Percentiles rank a stretch among this genome's conserved stretches.
Evolutionary conservation across 1,284 basidiomycete species (phyloP).

Genomic region (Grifola frondosa): DNA sequence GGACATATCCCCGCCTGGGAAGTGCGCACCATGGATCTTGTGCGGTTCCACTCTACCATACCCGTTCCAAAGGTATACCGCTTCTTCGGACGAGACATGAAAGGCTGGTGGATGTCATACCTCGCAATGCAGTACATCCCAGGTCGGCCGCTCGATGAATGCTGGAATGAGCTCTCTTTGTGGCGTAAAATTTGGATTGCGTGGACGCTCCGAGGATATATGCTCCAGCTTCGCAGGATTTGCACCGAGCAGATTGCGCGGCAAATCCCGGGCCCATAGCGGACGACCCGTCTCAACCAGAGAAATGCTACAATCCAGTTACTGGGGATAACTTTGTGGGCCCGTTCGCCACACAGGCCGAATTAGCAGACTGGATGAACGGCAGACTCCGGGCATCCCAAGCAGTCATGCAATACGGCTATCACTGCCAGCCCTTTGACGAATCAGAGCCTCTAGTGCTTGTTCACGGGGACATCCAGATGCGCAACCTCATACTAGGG

Average conservation of each 20-base stretch:
- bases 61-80: constrained; percentile 5
- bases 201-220: constrained; percentile 30
- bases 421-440: constrained; percentile 16
- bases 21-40: neutral
- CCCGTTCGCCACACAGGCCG: constrained; percentile 10
- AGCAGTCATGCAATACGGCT: neutral
- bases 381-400: constrained; percentile 1
- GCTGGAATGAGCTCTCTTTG: constrained; percentile 23
- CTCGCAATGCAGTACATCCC: constrained; percentile 28
- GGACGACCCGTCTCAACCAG: constrained; percentile 3
- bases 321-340: constrained; percentile 4
- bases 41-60: constrained; percentile 5
- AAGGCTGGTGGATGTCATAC: neutral
- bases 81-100: neutral
- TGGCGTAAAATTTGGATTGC: constrained; percentile 25
- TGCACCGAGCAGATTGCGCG: neutral
- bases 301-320: neutral
- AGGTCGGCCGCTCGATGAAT: constrained; percentile 23
- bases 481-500: constrained; percentile 29
- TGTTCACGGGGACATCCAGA: constrained; percentile 27
- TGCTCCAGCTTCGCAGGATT: constrained; percentile 24
- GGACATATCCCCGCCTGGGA: too few species aligned
- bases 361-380: constrained; percentile 11
- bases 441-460: constrained; percentile 29
- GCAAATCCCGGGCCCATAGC: constrained; percentile 11